Base-by-base conservation (phyloP, 1,284 basidiomycete genomes). In the Hemileia vastatrix region DNA sequence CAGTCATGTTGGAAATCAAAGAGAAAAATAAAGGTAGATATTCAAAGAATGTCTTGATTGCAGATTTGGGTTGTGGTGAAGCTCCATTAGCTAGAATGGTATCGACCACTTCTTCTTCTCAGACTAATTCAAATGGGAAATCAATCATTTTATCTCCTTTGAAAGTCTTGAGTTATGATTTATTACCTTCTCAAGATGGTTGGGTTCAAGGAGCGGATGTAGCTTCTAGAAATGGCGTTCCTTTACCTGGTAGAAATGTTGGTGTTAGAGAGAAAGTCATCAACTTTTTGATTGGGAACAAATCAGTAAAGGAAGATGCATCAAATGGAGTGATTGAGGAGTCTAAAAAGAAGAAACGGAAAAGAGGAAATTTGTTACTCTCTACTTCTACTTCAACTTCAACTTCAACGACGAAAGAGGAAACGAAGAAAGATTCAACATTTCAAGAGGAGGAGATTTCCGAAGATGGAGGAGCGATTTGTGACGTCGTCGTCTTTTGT, bases 1-100 rank as follows among this genome's bases (percentile, higher is more conserved):
- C n/a, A n/a, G n/a, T n/a, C n/a, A n/a, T n/a, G n/a, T n/a, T n/a
- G n/a, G n/a, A n/a, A 61, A 21, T 21, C 8, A 33, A 54, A 45
- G 49, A 65, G 54, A 49, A 45, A 49, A 33, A 62, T 44, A 18
- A 33, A 23, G 27, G 9, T 24, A 48, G 11, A 31, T n/a, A 44
- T 8, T 9, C 79, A 18, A 81, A 81, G 60, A 68, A 70, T 2
- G 85, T 86, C 0, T 78, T 97, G 64, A 84, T 99, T 52, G 91
- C 84, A 21, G 95, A 99, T 77, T 80, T 98, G 21, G 95, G 95
- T 5, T 97, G 93, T 68, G 95, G 95, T 11, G 92, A 97, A 72
- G 95, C 91, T 9, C 83, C 86, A 1, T 81, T 99, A 19, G 93
- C 92, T 0, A 84, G 68, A 48, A 66, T 66, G 43, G 47, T 75